These are phyloP conservation scores for Fusarium metavorans DNA, from an alignment of 2,329 filamentous ascomycete genomes.

Conservation along the genomic window DNA sequence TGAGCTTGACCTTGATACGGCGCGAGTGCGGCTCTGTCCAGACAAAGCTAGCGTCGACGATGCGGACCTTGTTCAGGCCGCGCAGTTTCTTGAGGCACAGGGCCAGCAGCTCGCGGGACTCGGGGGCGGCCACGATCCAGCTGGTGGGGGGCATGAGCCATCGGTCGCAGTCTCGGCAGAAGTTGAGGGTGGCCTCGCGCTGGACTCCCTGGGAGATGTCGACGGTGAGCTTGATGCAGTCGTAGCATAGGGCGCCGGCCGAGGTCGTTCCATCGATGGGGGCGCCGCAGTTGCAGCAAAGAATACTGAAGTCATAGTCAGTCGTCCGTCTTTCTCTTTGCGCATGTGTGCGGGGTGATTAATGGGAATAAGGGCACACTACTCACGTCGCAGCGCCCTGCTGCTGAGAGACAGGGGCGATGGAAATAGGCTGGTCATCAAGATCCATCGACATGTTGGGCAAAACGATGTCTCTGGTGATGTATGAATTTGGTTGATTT, in stretches of 20 bases:
- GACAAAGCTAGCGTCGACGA: slow-evolving; percentile 95
- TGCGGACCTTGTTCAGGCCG: slow-evolving; percentile 88
- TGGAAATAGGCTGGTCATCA: slow-evolving; percentile 56
- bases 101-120: slow-evolving; percentile 92
- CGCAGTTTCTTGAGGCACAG: slow-evolving; percentile 90
- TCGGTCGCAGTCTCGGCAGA: slow-evolving; percentile 93
- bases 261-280: slow-evolving; percentile 92
- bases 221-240: slow-evolving; percentile 94
- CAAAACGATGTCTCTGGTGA: slow-evolving; percentile 28
- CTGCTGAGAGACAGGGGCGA: slow-evolving; percentile 49
- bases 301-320: slow-evolving; percentile 64
- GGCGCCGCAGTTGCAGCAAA: slow-evolving; percentile 97
- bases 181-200: slow-evolving; percentile 89
- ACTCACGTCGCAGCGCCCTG: slow-evolving; percentile 57
- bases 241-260: slow-evolving; percentile 90
- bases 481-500: slow-evolving; percentile 18
- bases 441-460: slow-evolving; percentile 58
- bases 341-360: slow-evolving; percentile 33
- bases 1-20: slow-evolving; percentile 94
- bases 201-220: slow-evolving; percentile 94
- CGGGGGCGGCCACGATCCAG: slow-evolving; percentile 87
- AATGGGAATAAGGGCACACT: slow-evolving; percentile 44
- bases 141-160: slow-evolving; percentile 89
- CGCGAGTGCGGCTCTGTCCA: slow-evolving; percentile 98
- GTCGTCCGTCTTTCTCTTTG: slow-evolving; percentile 22